Conservation (phyloP, 805 yeast species). For the Hanseniaspora lindneri region DNA sequence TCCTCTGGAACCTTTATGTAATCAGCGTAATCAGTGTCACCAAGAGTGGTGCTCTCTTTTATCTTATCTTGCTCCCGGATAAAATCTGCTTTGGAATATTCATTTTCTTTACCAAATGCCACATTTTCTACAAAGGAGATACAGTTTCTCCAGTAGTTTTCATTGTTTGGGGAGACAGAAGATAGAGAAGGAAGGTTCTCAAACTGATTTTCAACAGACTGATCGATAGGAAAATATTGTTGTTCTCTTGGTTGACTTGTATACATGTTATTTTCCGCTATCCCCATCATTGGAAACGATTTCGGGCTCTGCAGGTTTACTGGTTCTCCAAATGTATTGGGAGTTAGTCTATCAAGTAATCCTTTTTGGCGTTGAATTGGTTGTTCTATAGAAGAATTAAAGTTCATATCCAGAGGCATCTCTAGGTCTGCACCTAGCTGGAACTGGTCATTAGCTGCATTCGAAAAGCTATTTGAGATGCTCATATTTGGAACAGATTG, state of each 20-base stretch:
- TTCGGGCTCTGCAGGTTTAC: slow-evolving; percentile 1
- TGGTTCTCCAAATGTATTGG: too few species aligned
- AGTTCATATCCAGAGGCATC: neutral
- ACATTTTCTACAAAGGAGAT: slow-evolving; percentile 2
- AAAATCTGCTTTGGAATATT: slow-evolving; percentile 11
- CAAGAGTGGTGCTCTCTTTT: neutral
- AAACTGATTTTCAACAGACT: neutral
- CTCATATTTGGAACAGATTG: neutral
- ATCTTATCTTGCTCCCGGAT: slow-evolving; percentile 8
- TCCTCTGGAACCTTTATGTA: slow-evolving; percentile 9
- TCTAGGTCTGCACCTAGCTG: neutral
- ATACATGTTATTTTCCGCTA: neutral
- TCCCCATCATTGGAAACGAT: neutral
- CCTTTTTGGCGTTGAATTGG: neutral
- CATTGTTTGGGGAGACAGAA: neutral
- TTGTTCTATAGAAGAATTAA: neutral
- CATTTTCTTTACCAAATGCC: slow-evolving; percentile 1
- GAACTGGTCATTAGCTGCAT: neutral
- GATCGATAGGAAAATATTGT: neutral
- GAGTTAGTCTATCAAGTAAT: too few species aligned
- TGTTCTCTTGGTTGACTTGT: neutral
- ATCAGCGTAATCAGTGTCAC: slow-evolving; percentile 10
- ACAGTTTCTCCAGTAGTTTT: slow-evolving; percentile 8
- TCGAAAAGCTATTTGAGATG: neutral
- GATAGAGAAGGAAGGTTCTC: neutral